Base-by-base conservation (phyloP, 2,329 filamentous ascomycete species). In the Sphaceloma murrayae region DNA sequence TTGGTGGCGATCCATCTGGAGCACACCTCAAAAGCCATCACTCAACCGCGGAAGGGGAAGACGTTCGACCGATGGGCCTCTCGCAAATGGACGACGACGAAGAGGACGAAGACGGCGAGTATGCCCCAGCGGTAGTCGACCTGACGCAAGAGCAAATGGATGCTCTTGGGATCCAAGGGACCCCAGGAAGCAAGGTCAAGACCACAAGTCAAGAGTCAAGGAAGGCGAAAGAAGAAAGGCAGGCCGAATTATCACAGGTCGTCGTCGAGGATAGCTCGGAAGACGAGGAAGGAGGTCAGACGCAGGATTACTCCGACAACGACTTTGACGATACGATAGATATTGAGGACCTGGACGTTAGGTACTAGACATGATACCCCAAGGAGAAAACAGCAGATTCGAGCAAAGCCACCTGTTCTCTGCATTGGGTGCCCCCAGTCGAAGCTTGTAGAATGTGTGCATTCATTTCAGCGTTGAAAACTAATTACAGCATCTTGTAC, bases 71-170 rank as follows among this genome's bases (percentile, higher is more conserved):
- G 13, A 30, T 21, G 9, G 3, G 49, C 62, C 64, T 14, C 68
- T 64, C 10, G 61, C 11, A 14, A 3, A 29, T 32, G 10, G 39
- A 17, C 5, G 42, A 63, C 29, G 75, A 78, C 33, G 73, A 75
- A 53, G 75, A 79, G 14, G 76, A 80, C 40, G 77, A 80, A 58
- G 70, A 67, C 9, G 77, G 77, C 8, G 77, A 81, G 52, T 80
- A 77, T 65, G 77, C 77, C 21, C 77, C 77, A 14, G 63, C 72
- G 27, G 59, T 81, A 22, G 75, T 81, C 14, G 73, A 80, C 29
- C 50, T 72, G 48, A 67, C 66, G 11, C 56, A 64, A 3, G 62
- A 62, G 34, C 67, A 70, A 48, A 54, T 62, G 46, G 58, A 58
- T 44, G 50, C 60, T 45, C 46, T 70, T 44, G 58, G 58, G 5